These are phyloP conservation scores for Candida pseudofarinosa DNA, from an alignment of 805 yeast genomes.

Conservation along the genomic window DNA sequence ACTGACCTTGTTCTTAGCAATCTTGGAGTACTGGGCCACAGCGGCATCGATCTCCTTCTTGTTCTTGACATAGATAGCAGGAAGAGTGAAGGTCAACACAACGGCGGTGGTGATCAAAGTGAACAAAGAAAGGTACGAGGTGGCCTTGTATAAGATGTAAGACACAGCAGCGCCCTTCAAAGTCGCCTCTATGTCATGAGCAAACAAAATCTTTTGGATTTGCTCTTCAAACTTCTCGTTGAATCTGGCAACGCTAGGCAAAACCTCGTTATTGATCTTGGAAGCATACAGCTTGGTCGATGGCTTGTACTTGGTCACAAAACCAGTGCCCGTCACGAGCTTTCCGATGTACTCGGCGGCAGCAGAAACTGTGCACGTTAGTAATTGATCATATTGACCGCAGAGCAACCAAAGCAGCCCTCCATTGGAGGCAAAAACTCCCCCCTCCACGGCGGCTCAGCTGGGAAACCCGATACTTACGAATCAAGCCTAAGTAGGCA, in stretches of 20 bases:
- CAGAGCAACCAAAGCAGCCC: neutral
- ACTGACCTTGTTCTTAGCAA: conserved; percentile 49
- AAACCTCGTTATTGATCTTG: conserved; percentile 30
- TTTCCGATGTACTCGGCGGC: conserved; percentile 75
- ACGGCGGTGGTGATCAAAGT: conserved; percentile 56
- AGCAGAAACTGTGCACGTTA: conserved; percentile 49
- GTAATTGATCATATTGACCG: conserved; percentile 9
- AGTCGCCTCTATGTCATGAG: conserved; percentile 69
- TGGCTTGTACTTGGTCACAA: conserved; percentile 74
- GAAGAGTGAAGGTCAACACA: conserved; percentile 65
- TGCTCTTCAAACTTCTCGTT: conserved; percentile 50
- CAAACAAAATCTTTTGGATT: conserved; percentile 54
- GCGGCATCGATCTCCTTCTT: conserved; percentile 73
- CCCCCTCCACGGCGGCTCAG: neutral
- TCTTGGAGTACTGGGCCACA: conserved; percentile 39
- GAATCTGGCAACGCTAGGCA: conserved; percentile 42
- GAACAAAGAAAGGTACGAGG: conserved; percentile 73
- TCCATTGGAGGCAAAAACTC: neutral
- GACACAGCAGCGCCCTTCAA: conserved; percentile 65
- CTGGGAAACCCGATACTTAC: conserved; percentile 18
- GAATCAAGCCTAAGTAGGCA: conserved; percentile 51
- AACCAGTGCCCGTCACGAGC: conserved; percentile 70
- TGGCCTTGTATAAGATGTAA: conserved; percentile 65
- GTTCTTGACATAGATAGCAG: conserved; percentile 68
- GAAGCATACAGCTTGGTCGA: conserved; percentile 36